phyloP scores from a whole-genome alignment of 148 eudicot species.

The Oxyria digyna region DNA sequence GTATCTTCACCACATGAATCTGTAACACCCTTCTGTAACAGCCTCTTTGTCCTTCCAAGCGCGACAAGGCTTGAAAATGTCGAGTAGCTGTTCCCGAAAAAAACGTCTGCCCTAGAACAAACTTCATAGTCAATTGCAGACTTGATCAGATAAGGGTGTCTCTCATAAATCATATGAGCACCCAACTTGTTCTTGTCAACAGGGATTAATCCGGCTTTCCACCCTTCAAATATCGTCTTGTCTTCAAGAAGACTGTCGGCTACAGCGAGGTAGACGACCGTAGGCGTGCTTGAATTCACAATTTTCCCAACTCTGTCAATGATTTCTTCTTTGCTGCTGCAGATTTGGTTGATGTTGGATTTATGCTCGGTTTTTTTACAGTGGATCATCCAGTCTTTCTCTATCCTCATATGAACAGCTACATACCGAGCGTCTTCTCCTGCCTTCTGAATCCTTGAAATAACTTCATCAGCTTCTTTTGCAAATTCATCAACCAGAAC shows the following conservation, averaged over 20 bases:
- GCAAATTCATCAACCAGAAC: conserved; percentile 65
- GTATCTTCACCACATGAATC: conserved; percentile 31
- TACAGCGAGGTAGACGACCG: conserved; percentile 69
- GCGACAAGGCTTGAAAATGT: conserved; percentile 87
- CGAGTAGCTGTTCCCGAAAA: conserved; percentile 88
- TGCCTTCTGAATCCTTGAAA: conserved; percentile 47
- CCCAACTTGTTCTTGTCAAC: conserved; percentile 80
- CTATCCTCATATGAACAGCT: conserved; percentile 96
- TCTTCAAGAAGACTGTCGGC: conserved; percentile 87
- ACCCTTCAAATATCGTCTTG: conserved; percentile 44
- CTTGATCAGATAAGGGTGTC: conserved; percentile 66
- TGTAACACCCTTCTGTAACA: conserved; percentile 29
- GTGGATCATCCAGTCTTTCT: conserved; percentile 97
- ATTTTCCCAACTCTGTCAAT: conserved; percentile 66
- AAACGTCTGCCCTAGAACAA: conserved; percentile 72
- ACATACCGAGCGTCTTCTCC: conserved; percentile 49
- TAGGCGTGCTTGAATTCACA: conserved; percentile 33
- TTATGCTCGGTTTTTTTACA: conserved; percentile 76
- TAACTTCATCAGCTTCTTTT: conserved; percentile 66
- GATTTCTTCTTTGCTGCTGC: conserved; percentile 85
- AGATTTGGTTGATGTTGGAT: conserved; percentile 49
- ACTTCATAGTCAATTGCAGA: conserved; percentile 97
- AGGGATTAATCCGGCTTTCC: conserved; percentile 65
- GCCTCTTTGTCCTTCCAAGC: conserved; percentile 73
- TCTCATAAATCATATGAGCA: conserved; percentile 48